Evolutionary conservation across 768 basidiomycete species (phyloP), one percentile per base, ranked within the genome.

Genomic region (Suillus subalutaceus): DNA sequence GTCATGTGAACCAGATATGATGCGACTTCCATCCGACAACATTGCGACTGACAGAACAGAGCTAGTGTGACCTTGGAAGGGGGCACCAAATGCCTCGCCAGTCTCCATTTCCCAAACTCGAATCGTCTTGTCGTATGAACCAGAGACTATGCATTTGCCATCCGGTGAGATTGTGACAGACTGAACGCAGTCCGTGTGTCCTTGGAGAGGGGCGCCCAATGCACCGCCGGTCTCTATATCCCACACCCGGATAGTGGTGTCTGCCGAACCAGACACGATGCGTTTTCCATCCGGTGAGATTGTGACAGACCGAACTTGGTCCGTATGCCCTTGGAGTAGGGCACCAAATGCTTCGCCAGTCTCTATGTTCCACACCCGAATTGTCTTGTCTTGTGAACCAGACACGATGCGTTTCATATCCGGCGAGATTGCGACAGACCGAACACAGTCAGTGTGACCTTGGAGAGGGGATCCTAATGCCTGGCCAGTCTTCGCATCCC

Each of bases 111-210:
- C 41, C 41, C 41, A 43, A 6, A 43, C 41, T 1, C 18, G 18
- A 4, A 44, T 20, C 18, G 8, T 44, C 44, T 5, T n/a, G 44
- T 46, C 44, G 4, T 1, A 0, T 20, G 44, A 46, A 1, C 44
- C 44, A 20, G 44, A 46, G 4, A 20, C 18, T 1, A 44, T 20
- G 43, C 1, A 3, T 20, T 46, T 8, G 1, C 44, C 44, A 46
- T 46, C 44, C 4, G 44, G 9, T 9, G 20, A 46, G 9, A 46
- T 20, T 10, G 44, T 20, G 0, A 46, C 9, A 10, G 44, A 46
- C 20, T 0, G 1, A 46, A 46, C 44, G 0, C 0, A 0, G 1
- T 0, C 0, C 4, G 44, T 46, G 20, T 46, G 44, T 0, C 44
- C 44, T 46, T 10, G 20, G 20, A 46, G 44, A 3, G 10, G 4